Conservation (phyloP, 2,329 filamentous ascomycete genomes). For the Epicoccum nigrum region DNA sequence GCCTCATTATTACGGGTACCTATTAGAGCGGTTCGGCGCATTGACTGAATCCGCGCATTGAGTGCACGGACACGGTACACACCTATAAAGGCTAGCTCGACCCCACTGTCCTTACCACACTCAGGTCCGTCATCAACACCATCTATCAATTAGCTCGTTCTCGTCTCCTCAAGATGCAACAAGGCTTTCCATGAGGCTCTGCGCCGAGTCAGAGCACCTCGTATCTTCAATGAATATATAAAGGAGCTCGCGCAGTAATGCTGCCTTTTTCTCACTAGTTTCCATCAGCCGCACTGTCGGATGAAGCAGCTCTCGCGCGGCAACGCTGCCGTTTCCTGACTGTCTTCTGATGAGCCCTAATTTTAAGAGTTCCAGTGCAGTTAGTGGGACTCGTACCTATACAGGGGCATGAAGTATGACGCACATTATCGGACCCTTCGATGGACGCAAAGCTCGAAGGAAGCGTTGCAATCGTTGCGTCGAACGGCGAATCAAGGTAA, state of each 20-base stretch:
- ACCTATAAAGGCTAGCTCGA: too few relatives aligned
- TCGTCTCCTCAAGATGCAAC: background rate
- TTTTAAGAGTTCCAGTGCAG: too few relatives aligned
- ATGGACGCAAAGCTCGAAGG: conserved; percentile 36
- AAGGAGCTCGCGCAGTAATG: background rate
- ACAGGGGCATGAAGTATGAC: conserved; percentile 10
- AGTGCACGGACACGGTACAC: too few relatives aligned
- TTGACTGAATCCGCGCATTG: too few relatives aligned
- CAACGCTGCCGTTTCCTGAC: conserved; percentile 3
- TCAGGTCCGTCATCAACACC: too few relatives aligned
- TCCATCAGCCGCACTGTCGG: too few relatives aligned
- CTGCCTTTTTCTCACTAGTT: conserved; percentile 7
- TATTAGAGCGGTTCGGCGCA: too few relatives aligned
- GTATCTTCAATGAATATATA: too few relatives aligned
- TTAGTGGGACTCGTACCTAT: too few relatives aligned
- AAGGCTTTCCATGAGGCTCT: background rate
- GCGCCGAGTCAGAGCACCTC: background rate
- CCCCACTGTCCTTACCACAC: too few relatives aligned
- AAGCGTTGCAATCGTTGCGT: conserved; percentile 35
- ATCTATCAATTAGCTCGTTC: background rate
- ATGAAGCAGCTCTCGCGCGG: too few relatives aligned
- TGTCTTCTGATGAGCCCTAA: background rate
- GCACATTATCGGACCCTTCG: conserved; percentile 30
- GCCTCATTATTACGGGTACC: too few relatives aligned
- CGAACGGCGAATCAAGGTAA: conserved; percentile 35